A percentile compares a stretch with the other conserved stretches of the same genome.
Conservation (phyloP, 768 basidiomycete genomes). For the Lactarius sp. region DNA sequence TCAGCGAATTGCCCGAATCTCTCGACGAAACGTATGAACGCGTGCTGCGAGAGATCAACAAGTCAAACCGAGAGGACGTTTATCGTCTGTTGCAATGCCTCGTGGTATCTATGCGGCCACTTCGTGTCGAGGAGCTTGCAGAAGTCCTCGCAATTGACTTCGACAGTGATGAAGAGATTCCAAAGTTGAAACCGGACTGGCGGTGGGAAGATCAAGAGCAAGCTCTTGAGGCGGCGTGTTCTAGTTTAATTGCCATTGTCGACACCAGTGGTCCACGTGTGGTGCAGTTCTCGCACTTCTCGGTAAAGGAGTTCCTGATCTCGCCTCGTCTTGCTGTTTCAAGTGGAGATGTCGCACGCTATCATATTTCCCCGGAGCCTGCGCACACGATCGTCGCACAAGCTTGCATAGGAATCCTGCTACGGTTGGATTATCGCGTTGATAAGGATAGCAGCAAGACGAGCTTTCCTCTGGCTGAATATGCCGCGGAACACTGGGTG, state of each 20-base stretch:
- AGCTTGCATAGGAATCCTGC: neutral
- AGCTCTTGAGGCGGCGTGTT: neutral
- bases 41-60: neutral
- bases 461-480: neutral
- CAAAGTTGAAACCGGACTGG: neutral
- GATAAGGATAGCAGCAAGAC: neutral
- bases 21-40: neutral
- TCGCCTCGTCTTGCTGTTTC: neutral
- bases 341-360: neutral
- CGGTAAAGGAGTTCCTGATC: neutral
- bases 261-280: neutral
- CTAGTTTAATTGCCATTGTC: neutral
- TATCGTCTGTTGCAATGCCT: neutral
- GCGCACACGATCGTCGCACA: neutral
- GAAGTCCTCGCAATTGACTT: neutral
- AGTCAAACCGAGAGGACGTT: neutral
- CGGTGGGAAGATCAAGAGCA: neutral
- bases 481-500: neutral
- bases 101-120: neutral
- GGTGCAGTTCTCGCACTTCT: constrained; percentile 1
- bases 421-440: neutral
- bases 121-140: neutral
- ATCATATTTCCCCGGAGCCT: neutral
- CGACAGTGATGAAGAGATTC: neutral
- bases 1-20: neutral